Conservation (phyloP, 148 eudicot genomes). For the Rhododendron mucronatum region DNA sequence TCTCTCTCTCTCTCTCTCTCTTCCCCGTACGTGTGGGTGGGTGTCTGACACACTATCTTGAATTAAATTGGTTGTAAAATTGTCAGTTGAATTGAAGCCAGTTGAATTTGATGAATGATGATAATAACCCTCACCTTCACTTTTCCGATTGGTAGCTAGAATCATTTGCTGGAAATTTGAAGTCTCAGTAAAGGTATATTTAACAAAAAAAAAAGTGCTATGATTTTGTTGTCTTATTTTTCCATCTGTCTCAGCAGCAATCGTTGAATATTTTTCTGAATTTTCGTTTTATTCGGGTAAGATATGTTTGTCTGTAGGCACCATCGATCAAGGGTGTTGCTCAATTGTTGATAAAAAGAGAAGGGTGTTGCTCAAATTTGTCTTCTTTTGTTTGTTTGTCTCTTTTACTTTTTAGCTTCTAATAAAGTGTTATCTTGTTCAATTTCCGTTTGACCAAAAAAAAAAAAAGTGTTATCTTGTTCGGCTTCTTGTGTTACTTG, state of each 20-base stretch:
- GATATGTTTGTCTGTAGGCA: not conserved
- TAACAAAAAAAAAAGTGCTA: not conserved
- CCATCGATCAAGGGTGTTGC: not conserved
- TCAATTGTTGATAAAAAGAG: not conserved
- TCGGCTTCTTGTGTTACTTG: not conserved
- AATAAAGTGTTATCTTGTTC: not conserved
- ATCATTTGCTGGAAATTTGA: not conserved
- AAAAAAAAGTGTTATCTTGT: not conserved
- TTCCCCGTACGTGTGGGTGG: not conserved
- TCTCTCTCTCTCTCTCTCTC: not conserved
- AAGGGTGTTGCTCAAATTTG: not conserved
- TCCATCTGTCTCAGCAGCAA: not conserved
- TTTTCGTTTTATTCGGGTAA: not conserved
- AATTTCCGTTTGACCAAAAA: too few species aligned
- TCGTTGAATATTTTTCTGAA: not conserved
- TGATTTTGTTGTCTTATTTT: not conserved
- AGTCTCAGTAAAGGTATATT: not conserved
- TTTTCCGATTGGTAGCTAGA: not conserved
- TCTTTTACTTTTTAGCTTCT: not conserved
- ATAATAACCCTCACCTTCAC: not conserved
- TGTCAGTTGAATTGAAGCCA: too few species aligned
- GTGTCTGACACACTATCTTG: not conserved
- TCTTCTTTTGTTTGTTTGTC: not conserved
- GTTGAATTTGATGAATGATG: slow-evolving; percentile 8
- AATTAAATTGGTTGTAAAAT: not conserved